A percentile compares a stretch with the other conserved stretches of the same genome.
phyloP scores from a whole-genome alignment of 352 stramenopile species.

The Phytophthora rubi region DNA sequence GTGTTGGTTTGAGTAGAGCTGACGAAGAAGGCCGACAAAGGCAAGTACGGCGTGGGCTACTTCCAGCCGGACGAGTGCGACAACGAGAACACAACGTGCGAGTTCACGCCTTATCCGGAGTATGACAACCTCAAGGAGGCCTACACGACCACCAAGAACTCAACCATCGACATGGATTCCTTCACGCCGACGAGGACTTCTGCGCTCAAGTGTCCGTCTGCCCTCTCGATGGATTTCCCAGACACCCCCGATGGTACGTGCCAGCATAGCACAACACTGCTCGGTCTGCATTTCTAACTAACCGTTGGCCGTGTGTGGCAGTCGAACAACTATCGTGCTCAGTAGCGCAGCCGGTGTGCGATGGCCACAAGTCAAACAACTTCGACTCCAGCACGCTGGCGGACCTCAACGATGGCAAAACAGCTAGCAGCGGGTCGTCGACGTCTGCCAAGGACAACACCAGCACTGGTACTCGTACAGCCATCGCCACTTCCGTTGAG shows the following conservation, averaged over 20 bases:
- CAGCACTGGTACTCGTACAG: conserved; percentile 2
- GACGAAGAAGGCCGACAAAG: conserved; percentile 53
- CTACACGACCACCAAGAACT: conserved; percentile 55
- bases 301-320: conserved; percentile 9
- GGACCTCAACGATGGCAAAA: conserved; percentile 29
- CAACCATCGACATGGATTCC: conserved; percentile 46
- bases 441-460: conserved; percentile 17
- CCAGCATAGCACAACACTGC: not conserved
- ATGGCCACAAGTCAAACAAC: conserved; percentile 51
- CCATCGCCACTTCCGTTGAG: not conserved
- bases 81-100: conserved; percentile 51
- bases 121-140: conserved; percentile 57
- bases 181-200: conserved; percentile 44
- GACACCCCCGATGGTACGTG: conserved; percentile 41
- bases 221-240: conserved; percentile 49
- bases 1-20: conserved; percentile 27
- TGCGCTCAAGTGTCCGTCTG: conserved; percentile 47
- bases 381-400: conserved; percentile 31
- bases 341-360: conserved; percentile 45
- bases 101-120: conserved; percentile 65
- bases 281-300: not conserved
- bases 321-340: conserved; percentile 50
- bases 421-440: conserved; percentile 12
- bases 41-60: conserved; percentile 71
- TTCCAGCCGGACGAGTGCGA: conserved; percentile 69